Base-by-base conservation (phyloP, 495 filamentous ascomycete species). In the Sordaria brevicollis region DNA sequence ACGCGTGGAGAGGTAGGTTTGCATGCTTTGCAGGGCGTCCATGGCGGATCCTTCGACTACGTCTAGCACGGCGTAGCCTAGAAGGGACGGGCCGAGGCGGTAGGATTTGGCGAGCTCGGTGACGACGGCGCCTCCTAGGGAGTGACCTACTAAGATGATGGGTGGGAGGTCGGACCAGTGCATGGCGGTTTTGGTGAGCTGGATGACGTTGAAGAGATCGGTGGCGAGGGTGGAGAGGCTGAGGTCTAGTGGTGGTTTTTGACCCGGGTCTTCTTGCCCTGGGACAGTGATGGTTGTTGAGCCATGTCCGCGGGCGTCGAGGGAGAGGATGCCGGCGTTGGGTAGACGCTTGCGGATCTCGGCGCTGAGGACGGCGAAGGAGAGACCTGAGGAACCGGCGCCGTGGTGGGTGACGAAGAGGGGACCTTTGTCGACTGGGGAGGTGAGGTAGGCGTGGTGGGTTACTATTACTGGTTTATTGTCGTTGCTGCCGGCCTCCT, bases 21-120 rank as follows among this genome's bases (percentile, higher is more conserved):
- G 90, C 96, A 99, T 99, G 76, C 90, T 92, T 79, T 92, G 90
- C 39, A 98, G 84, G n/a, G 95, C 95, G 77, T 98, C 95, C 77
- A 99, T 92, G 34, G 86, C 84, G 15, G 83, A 83, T 73, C 92
- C 93, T 82, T 99, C 95, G 36, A 99, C 95, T 10, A 99, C 93
- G 79, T 99, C 95, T 11, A 99, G 81, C 11, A 99, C 94, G 8
- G 89, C 92, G 82, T 94, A 96, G 15, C 93, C 96, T 15, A 98
- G 80, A 5, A 97, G 75, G 33, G 88, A 83, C 34, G 77, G 78
- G 2, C 92, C 92, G 13, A 19, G 66, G 13, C 68, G 57, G 29
- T 68, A 65, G 5, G 34, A 37, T 21, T 21, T 89, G 1, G 93
- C 93, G 31, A 94, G 84, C 72, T 97, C 88, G 4, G 92, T 94